These are phyloP conservation scores for Talaromyces sp. DNA, from an alignment of 2,329 filamentous ascomycete species.

Conservation along the genomic window DNA sequence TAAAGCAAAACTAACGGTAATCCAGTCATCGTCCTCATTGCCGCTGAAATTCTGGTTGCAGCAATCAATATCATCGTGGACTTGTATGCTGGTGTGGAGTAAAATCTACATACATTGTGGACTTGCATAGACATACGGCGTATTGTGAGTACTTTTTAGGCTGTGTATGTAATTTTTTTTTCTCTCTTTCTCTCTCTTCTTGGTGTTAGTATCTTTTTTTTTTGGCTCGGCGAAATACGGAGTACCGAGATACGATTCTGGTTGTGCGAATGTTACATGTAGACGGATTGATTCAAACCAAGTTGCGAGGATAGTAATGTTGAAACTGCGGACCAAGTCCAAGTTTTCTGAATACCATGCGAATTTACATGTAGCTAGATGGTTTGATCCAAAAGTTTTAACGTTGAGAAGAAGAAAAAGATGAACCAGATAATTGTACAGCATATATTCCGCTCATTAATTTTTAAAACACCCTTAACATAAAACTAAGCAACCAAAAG, in stretches of 20 bases:
- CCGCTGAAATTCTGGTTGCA: slow-evolving; percentile 88
- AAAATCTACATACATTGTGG: slow-evolving; percentile 10
- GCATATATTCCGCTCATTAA: neutral
- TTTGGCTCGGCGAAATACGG: neutral
- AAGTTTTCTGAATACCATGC: neutral
- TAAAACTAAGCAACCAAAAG: neutral
- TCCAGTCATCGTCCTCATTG: slow-evolving; percentile 90
- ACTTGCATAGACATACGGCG: neutral
- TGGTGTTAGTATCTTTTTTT: neutral
- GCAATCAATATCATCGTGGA: slow-evolving; percentile 94
- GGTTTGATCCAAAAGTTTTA: neutral
- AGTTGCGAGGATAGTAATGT: too few relatives aligned
- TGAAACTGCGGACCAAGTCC: too few relatives aligned
- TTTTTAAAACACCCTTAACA: neutral
- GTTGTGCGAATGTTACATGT: too few relatives aligned
- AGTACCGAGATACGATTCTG: too few relatives aligned
- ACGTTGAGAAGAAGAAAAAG: neutral
- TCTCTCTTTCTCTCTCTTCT: neutral
- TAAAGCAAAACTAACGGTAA: neutral
- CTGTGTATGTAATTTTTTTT: neutral
- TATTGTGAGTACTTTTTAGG: neutral
- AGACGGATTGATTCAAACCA: too few relatives aligned
- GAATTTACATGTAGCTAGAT: neutral
- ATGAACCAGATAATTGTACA: slow-evolving; percentile 4
- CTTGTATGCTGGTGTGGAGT: slow-evolving; percentile 67